Percentiles rank a stretch among this genome's conserved stretches.
Conservation (phyloP, 495 filamentous ascomycete genomes). For the Hyaloscypha variabilis region DNA sequence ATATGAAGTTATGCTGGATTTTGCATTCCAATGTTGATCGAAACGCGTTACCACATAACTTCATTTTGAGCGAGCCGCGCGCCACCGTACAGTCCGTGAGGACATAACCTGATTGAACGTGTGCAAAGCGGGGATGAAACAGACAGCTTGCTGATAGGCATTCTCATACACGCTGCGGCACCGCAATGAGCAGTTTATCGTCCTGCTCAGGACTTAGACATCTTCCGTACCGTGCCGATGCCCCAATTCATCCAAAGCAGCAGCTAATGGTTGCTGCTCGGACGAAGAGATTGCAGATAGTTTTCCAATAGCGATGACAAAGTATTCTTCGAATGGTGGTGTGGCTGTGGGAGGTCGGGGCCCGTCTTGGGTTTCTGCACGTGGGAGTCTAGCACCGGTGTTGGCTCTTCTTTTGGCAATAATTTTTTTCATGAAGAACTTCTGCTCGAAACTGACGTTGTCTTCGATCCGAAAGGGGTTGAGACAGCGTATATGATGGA, state of each 20-base stretch:
- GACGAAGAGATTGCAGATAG: constrained; percentile 11
- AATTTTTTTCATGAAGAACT: no score
- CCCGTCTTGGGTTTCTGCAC: background rate
- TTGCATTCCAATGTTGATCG: no score
- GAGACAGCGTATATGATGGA: no score
- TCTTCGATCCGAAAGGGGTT: no score
- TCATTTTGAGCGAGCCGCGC: no score
- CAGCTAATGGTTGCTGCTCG: constrained; percentile 9
- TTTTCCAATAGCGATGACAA: constrained; percentile 1
- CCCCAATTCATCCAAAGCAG: constrained; percentile 1
- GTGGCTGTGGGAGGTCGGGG: background rate
- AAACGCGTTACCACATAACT: no score
- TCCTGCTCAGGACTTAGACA: constrained; percentile 16
- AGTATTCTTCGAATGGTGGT: background rate
- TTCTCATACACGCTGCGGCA: constrained; percentile 10
- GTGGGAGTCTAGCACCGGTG: no score
- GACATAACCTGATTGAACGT: background rate
- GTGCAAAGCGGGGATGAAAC: background rate
- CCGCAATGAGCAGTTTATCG: constrained; percentile 17
- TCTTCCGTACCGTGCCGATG: constrained; percentile 9
- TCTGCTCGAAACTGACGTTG: no score
- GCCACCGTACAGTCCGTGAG: no score
- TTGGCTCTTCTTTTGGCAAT: no score
- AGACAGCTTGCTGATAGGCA: background rate
- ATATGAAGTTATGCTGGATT: no score